Evolutionary conservation across 495 filamentous ascomycete species (phyloP).

Genomic region (Podospora anserina): DNA sequence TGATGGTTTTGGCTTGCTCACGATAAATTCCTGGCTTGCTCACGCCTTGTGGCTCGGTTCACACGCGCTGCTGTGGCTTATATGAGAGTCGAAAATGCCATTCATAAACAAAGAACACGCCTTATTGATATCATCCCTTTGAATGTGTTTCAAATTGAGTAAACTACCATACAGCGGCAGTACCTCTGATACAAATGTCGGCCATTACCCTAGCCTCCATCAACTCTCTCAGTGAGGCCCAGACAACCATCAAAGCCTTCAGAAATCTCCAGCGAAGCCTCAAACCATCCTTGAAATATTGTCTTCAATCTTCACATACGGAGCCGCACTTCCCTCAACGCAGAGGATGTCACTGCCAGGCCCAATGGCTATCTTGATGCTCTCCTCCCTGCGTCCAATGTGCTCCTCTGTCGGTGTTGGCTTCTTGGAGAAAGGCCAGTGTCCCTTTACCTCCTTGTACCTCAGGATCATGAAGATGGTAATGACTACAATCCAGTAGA

Average conservation of each 20-base stretch:
- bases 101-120: no score
- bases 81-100: no score
- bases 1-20: no score
- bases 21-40: no score
- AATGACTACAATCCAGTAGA: slow-evolving; percentile 78
- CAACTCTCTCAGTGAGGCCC: not conserved
- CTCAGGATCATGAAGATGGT: slow-evolving; percentile 58
- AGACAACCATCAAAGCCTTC: no score
- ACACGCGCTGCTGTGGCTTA: no score
- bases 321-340: not conserved
- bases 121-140: no score
- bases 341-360: not conserved
- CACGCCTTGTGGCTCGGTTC: no score
- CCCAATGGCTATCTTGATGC: not conserved
- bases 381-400: not conserved
- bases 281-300: not conserved
- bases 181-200: not conserved
- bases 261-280: not conserved
- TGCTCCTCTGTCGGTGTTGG: slow-evolving; percentile 7
- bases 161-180: not conserved
- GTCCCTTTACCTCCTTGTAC: slow-evolving; percentile 65
- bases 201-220: not conserved
- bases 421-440: slow-evolving; percentile 55
- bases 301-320: not conserved
- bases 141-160: not conserved